Percentiles rank a stretch among this genome's conserved stretches.
Conservation (phyloP, 2,329 filamentous ascomycete species). For the Aspergillus hiratsukae region DNA sequence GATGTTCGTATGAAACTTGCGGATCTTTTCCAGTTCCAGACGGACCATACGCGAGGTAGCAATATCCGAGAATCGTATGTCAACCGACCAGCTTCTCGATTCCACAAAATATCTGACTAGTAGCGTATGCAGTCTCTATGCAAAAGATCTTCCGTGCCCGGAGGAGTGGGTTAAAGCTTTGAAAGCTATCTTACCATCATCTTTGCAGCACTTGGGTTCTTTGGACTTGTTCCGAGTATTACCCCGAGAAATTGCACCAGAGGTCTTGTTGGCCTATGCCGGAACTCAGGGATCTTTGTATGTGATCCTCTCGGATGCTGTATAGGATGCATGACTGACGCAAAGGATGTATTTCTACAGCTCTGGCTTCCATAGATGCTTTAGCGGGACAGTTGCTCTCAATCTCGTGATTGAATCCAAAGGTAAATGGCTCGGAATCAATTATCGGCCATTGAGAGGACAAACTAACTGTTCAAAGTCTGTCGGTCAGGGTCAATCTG, state of each 20-base stretch:
- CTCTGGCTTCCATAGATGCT: conserved; percentile 35
- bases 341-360: conserved; percentile 10
- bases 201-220: conserved; percentile 29
- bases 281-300: conserved; percentile 30
- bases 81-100: conserved; percentile 3
- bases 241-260: conserved; percentile 29
- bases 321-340: not conserved
- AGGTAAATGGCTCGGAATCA: conserved; percentile 12
- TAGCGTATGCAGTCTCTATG: conserved; percentile 29
- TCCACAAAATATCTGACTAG: conserved; percentile 4
- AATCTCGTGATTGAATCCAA: conserved; percentile 32
- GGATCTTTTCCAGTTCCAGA: conserved; percentile 21
- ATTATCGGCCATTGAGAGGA: not conserved
- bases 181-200: conserved; percentile 25
- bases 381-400: conserved; percentile 33
- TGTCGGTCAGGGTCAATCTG: conserved; percentile 24
- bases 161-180: conserved; percentile 27
- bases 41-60: conserved; percentile 1
- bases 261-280: conserved; percentile 37
- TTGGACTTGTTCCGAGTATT: conserved; percentile 33
- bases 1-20: conserved; percentile 31
- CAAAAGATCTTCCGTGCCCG: conserved; percentile 32
- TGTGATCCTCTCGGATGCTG: conserved; percentile 2
- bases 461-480: conserved; percentile 10
- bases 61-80: conserved; percentile 19